These are phyloP conservation scores for Ramularia endophylla DNA, from an alignment of 2,329 filamentous ascomycete genomes.

Conservation along the genomic window DNA sequence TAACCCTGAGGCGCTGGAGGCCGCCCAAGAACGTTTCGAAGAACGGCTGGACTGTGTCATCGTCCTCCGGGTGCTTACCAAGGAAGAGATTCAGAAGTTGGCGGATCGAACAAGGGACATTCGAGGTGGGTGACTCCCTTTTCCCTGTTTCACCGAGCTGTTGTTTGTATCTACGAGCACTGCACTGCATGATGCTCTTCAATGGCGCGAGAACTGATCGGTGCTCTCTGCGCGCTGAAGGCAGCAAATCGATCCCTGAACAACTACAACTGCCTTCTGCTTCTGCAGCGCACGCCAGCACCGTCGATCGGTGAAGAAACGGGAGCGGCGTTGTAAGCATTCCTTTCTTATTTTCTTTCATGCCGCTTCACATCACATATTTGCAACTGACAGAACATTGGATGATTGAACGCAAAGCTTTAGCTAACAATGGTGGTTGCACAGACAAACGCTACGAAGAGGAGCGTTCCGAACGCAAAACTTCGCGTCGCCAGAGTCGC, in stretches of 20 bases:
- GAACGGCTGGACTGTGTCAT: conserved; percentile 92
- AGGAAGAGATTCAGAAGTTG: conserved; percentile 85
- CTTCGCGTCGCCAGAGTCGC: conserved; percentile 16
- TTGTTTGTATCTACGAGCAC: no score
- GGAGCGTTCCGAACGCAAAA: conserved; percentile 25
- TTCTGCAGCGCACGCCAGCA: conserved; percentile 5
- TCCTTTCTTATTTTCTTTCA: no score
- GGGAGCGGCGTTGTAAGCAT: no score
- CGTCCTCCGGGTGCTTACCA: conserved; percentile 77
- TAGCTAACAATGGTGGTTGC: conserved; percentile 8
- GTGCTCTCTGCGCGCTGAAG: no score
- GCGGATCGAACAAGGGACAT: conserved; percentile 75
- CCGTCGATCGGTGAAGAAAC: no score
- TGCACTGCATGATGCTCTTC: no score
- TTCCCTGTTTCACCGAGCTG: conserved; percentile 2
- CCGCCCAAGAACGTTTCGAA: conserved; percentile 86
- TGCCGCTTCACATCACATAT: no score
- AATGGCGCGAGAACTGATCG: no score
- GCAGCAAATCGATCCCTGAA: no score
- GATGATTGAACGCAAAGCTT: no score
- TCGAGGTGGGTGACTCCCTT: conserved; percentile 44
- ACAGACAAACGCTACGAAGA: conserved; percentile 27
- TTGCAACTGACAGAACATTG: no score
- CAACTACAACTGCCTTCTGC: conserved; percentile 1
- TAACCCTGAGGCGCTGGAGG: conserved; percentile 78